Percentiles rank a stretch among this genome's conserved stretches.
These are phyloP conservation scores for Vitellaria paradoxa DNA, from an alignment of 179 eudicot species.

Conservation along the genomic window DNA sequence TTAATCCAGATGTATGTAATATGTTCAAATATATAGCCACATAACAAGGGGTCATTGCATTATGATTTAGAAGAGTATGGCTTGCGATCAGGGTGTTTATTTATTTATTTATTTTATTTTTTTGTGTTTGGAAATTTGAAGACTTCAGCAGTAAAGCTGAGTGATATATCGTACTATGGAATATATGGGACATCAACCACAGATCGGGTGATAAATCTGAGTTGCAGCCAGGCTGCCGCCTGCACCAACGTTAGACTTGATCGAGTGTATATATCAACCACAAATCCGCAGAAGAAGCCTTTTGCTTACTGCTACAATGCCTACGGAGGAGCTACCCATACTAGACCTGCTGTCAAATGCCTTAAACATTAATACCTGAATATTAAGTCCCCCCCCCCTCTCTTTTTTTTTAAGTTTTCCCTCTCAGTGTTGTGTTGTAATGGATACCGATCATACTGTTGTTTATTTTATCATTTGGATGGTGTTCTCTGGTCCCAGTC, in stretches of 20 bases:
- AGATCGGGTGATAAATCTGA: constrained; percentile 19
- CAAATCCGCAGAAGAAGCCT: constrained; percentile 25
- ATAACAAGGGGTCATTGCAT: too few relatives aligned
- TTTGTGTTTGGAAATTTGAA: not conserved
- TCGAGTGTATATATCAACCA: constrained; percentile 12
- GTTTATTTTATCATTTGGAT: too few relatives aligned
- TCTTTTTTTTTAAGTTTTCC: too few relatives aligned
- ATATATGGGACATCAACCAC: constrained; percentile 27
- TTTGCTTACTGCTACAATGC: constrained; percentile 34
- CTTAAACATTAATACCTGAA: not conserved
- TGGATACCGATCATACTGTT: too few relatives aligned
- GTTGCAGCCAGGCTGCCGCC: constrained; percentile 23
- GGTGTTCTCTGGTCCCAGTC: too few relatives aligned
- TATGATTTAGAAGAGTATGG: too few relatives aligned
- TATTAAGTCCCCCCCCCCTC: too few relatives aligned
- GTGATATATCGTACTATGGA: constrained; percentile 21
- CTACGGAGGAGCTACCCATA: constrained; percentile 28
- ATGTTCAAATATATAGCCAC: too few relatives aligned
- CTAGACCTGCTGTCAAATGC: constrained; percentile 39
- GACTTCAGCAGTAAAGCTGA: constrained; percentile 25
- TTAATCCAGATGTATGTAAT: too few relatives aligned
- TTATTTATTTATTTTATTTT: not conserved
- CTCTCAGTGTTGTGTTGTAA: too few relatives aligned
- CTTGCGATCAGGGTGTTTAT: too few relatives aligned
- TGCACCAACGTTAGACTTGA: constrained; percentile 17